A percentile compares a stretch with the other conserved stretches of the same genome.
These are phyloP conservation scores for Podospora pseudocomata DNA, from an alignment of 495 filamentous ascomycete species.

Conservation along the genomic window DNA sequence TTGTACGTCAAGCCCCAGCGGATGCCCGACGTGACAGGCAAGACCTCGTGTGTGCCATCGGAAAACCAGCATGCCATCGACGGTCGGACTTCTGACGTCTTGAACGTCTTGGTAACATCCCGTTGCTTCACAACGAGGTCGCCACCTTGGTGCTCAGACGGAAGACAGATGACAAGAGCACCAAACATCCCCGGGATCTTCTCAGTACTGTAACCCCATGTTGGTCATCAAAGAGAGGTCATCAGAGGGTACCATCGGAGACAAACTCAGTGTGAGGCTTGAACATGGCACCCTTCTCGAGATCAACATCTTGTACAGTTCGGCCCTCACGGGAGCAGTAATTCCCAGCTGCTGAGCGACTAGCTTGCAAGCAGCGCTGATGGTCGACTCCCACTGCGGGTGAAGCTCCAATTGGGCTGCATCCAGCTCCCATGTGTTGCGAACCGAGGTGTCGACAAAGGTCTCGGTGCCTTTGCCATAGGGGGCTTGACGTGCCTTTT, in stretches of 20 bases:
- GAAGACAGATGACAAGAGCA: slow-evolving; percentile 53
- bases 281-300: slow-evolving; percentile 54
- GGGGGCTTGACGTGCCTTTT: slow-evolving; percentile 42
- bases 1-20: slow-evolving; percentile 56
- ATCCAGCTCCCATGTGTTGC: slow-evolving; percentile 53
- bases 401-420: slow-evolving; percentile 40
- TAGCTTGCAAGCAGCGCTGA: slow-evolving; percentile 23
- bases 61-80: slow-evolving; percentile 51
- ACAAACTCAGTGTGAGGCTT: slow-evolving; percentile 49
- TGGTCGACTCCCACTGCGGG: slow-evolving; percentile 36
- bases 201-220: slow-evolving; percentile 31
- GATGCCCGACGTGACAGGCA: slow-evolving; percentile 47
- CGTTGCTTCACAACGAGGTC: slow-evolving; percentile 45
- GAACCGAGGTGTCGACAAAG: slow-evolving; percentile 44
- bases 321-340: slow-evolving; percentile 30
- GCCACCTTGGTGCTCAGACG: slow-evolving; percentile 52
- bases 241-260: background rate
- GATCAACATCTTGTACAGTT: slow-evolving; percentile 54
- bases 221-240: slow-evolving; percentile 7
- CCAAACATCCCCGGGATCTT: slow-evolving; percentile 56
- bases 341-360: slow-evolving; percentile 36
- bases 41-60: slow-evolving; percentile 53
- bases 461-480: slow-evolving; percentile 46
- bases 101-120: slow-evolving; percentile 34
- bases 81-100: slow-evolving; percentile 37